Percentiles rank a stretch among this genome's conserved stretches.
Evolutionary conservation across 1,284 basidiomycete species (phyloP).

Genomic region (Ceratobasidium theobromae): DNA sequence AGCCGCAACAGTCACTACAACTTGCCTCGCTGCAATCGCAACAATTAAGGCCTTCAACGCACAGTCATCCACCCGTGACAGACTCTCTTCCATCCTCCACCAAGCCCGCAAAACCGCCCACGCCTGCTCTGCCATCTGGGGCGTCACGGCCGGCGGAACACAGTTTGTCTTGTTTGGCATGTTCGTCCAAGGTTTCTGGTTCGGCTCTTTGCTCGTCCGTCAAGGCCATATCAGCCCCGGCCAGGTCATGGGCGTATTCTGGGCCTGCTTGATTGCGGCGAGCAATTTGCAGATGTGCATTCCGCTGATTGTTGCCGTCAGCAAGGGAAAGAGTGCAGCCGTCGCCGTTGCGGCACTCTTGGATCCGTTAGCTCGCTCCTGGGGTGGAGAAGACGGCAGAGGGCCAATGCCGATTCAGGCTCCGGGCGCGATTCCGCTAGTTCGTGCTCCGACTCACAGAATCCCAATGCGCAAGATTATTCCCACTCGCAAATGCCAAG

Average conservation of each 20-base stretch:
- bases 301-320: constrained; percentile 72
- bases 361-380: too few relatives aligned
- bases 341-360: constrained; percentile 12
- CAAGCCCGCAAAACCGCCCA: constrained; percentile 52
- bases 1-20: constrained; percentile 78
- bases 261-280: constrained; percentile 90
- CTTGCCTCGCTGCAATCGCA: constrained; percentile 74
- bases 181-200: constrained; percentile 98
- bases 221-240: constrained; percentile 68
- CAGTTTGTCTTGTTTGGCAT: constrained; percentile 86
- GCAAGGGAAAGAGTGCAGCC: constrained; percentile 82
- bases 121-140: constrained; percentile 72
- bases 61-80: constrained; percentile 57
- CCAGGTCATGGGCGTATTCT: constrained; percentile 92
- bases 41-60: constrained; percentile 98
- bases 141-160: constrained; percentile 62
- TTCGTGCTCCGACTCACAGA: constrained; percentile 13
- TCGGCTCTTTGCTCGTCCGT: constrained; percentile 82
- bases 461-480: constrained; percentile 34
- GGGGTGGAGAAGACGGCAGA: background rate
- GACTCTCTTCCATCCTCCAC: constrained; percentile 54
- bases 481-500: constrained; percentile 55
- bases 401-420: background rate
- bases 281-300: constrained; percentile 85
- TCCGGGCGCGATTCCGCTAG: background rate